Conservation (phyloP, 805 yeast species). For the Candida hungchunana region DNA sequence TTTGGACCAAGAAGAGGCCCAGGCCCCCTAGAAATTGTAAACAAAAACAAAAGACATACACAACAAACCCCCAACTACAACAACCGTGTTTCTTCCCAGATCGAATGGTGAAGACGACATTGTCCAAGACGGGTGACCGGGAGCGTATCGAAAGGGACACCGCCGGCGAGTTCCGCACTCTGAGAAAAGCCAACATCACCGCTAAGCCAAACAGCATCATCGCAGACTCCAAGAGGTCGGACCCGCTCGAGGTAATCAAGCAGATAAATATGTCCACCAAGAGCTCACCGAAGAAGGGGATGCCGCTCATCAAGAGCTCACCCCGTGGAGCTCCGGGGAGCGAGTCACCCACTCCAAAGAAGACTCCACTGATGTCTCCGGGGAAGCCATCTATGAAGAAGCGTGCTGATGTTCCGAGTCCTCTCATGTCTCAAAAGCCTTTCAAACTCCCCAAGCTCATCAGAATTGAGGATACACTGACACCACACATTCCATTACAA, state of each 20-base stretch:
- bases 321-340: too few relatives aligned
- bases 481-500: not conserved
- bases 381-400: not conserved
- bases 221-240: constrained; percentile 6
- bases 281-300: too few relatives aligned
- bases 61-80: too few relatives aligned
- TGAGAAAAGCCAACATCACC: constrained; percentile 18
- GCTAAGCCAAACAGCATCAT: constrained; percentile 7
- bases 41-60: too few relatives aligned
- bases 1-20: too few relatives aligned
- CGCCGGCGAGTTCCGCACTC: constrained; percentile 19
- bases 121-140: not conserved
- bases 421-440: constrained; percentile 1
- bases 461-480: constrained; percentile 1
- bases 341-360: not conserved
- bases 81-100: too few relatives aligned
- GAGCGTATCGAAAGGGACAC: constrained; percentile 17
- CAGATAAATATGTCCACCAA: not conserved
- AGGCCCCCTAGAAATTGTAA: too few relatives aligned
- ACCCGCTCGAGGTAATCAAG: constrained; percentile 7
- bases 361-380: not conserved
- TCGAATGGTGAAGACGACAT: too few relatives aligned
- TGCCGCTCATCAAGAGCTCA: too few relatives aligned
- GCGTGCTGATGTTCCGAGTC: not conserved
- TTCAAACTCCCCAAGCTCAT: constrained; percentile 15